Percentiles rank a stretch among this genome's conserved stretches.
Evolutionary conservation across 371 early-diverging fungal genomes (phyloP).

Genomic region (Gilbertella persicaria): DNA sequence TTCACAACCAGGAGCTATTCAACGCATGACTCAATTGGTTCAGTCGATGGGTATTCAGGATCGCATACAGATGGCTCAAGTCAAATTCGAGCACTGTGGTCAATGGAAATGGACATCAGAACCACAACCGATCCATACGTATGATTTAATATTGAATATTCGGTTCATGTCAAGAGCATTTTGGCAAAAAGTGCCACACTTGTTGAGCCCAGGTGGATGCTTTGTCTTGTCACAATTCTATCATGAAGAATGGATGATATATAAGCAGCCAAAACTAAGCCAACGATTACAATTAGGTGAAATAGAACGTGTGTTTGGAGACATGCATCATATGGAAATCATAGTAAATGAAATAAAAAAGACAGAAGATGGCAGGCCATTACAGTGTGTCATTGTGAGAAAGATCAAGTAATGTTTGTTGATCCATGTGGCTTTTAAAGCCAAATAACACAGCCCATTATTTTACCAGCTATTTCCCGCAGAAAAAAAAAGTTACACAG

Average conservation of each 20-base stretch:
- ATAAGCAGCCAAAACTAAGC: slow-evolving; percentile 33
- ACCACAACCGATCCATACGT: background rate
- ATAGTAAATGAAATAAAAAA: slow-evolving; percentile 36
- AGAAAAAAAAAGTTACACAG: no score
- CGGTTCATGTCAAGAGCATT: slow-evolving; percentile 40
- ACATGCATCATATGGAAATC: slow-evolving; percentile 24
- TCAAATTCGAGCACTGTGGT: slow-evolving; percentile 36
- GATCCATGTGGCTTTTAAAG: no score
- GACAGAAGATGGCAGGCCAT: slow-evolving; percentile 49
- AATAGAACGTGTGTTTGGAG: slow-evolving; percentile 22
- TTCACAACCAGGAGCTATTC: slow-evolving; percentile 31
- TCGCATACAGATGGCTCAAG: slow-evolving; percentile 23
- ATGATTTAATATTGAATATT: slow-evolving; percentile 42
- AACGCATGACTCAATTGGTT: slow-evolving; percentile 31
- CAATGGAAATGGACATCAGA: slow-evolving; percentile 24
- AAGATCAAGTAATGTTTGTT: no score
- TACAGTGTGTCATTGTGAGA: slow-evolving; percentile 39
- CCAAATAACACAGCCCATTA: no score
- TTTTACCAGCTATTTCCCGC: no score
- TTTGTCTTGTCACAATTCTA: slow-evolving; percentile 48
- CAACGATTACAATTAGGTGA: slow-evolving; percentile 40
- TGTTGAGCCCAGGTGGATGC: slow-evolving; percentile 38
- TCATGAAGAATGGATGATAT: slow-evolving; percentile 25
- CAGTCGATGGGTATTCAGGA: slow-evolving; percentile 19
- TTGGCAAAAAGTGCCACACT: slow-evolving; percentile 22